phyloP scores from a whole-genome alignment of 768 basidiomycete genomes.

The Ramaria sp. region DNA sequence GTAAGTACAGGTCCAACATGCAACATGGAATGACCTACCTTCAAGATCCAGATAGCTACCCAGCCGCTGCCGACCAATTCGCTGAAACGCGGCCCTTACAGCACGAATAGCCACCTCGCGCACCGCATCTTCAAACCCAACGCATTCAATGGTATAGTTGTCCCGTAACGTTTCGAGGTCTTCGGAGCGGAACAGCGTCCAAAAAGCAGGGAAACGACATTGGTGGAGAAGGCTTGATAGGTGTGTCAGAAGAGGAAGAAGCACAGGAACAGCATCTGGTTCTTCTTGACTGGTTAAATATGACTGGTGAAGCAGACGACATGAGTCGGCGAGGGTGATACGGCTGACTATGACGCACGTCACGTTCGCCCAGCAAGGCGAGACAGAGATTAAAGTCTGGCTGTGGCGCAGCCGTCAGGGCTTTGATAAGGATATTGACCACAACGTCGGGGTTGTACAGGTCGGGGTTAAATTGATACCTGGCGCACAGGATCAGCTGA shows the following conservation, averaged over 20 bases:
- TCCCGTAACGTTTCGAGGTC: slow-evolving; percentile 63
- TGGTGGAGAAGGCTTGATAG: slow-evolving; percentile 66
- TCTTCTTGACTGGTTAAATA: slow-evolving; percentile 46
- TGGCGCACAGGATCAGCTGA: slow-evolving; percentile 21
- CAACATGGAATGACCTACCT: slow-evolving; percentile 26
- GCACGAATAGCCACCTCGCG: slow-evolving; percentile 68
- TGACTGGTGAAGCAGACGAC: neutral
- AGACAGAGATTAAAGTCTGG: slow-evolving; percentile 94
- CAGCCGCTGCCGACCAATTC: slow-evolving; percentile 56
- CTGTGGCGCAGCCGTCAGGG: slow-evolving; percentile 72
- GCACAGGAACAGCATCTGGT: slow-evolving; percentile 65
- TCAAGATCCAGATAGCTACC: slow-evolving; percentile 60
- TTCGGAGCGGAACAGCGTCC: slow-evolving; percentile 63
- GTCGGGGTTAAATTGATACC: slow-evolving; percentile 94
- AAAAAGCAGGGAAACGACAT: slow-evolving; percentile 84
- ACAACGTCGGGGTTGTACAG: slow-evolving; percentile 90
- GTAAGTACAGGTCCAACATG: neutral
- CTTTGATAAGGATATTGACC: slow-evolving; percentile 89
- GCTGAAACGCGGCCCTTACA: slow-evolving; percentile 68
- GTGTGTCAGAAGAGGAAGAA: slow-evolving; percentile 57
- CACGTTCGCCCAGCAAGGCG: slow-evolving; percentile 77
- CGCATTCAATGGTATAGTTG: slow-evolving; percentile 77
- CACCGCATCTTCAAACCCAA: slow-evolving; percentile 77
- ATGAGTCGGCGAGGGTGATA: neutral
- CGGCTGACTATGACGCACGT: slow-evolving; percentile 2